Evolutionary conservation across 2,329 filamentous ascomycete species (phyloP).

Genomic region (Aureobasidium zeae): DNA sequence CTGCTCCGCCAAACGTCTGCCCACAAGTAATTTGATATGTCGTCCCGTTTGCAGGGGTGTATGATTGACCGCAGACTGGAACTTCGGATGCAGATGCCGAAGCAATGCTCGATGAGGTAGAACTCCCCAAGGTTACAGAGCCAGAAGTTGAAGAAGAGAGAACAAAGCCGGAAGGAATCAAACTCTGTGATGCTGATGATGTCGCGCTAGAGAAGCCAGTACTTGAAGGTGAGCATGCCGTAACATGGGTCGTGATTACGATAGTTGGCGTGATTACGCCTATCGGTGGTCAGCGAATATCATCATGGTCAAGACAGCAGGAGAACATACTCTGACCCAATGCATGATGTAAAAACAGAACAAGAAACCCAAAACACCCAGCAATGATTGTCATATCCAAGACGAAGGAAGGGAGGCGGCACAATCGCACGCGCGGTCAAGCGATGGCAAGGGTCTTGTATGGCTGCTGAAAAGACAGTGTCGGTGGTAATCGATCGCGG

Average conservation of each 20-base stretch:
- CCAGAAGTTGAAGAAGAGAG: not conserved
- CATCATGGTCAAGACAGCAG: not conserved
- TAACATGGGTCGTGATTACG: conserved; percentile 8
- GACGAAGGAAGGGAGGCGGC: not conserved
- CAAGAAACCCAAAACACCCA: not conserved
- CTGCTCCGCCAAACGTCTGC: conserved; percentile 7
- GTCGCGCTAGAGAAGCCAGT: not conserved
- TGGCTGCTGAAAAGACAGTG: too few species aligned
- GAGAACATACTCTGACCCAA: not conserved
- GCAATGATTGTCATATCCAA: not conserved
- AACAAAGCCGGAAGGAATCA: conserved; percentile 9
- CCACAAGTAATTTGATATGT: conserved; percentile 11
- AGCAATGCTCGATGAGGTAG: not conserved
- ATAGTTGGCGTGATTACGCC: conserved; percentile 7
- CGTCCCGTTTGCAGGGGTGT: not conserved
- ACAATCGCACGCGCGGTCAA: not conserved
- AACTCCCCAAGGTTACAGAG: not conserved
- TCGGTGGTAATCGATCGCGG: too few species aligned
- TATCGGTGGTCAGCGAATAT: not conserved
- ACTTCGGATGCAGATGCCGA: not conserved
- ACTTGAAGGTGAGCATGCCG: not conserved
- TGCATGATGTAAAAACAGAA: not conserved
- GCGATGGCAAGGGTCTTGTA: not conserved
- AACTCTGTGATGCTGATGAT: not conserved
- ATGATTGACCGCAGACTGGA: conserved; percentile 10